phyloP scores from a whole-genome alignment of 352 stramenopile genomes.

The Phytophthora fragariae region DNA sequence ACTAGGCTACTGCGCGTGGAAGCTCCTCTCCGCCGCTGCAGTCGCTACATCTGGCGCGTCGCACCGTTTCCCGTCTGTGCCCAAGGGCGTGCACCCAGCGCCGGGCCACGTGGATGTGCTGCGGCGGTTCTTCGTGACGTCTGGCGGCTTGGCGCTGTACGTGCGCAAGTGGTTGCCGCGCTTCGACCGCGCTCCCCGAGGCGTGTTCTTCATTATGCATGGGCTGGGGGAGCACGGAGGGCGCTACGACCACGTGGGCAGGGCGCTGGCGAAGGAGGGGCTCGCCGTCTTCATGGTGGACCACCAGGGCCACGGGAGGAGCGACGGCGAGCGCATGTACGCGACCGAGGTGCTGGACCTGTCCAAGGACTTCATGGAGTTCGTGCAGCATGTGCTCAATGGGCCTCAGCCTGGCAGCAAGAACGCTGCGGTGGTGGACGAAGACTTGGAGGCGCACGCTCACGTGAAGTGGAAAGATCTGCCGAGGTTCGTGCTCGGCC shows the following conservation, averaged over 20 bases:
- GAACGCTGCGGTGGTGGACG: constrained; percentile 39
- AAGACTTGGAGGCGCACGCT: constrained; percentile 39
- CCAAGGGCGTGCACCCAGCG: constrained; percentile 2
- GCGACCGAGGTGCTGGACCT: constrained; percentile 52
- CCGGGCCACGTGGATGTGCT: constrained; percentile 28
- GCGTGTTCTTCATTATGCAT: constrained; percentile 65
- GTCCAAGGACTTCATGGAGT: constrained; percentile 61
- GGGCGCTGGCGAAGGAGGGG: constrained; percentile 40
- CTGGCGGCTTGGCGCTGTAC: constrained; percentile 50
- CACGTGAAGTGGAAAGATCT: constrained; percentile 48
- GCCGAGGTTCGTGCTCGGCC: constrained; percentile 61
- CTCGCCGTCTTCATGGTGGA: constrained; percentile 69
- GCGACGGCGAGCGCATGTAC: constrained; percentile 68
- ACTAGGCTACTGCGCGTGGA: constrained; percentile 21
- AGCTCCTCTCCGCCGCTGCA: constrained; percentile 2
- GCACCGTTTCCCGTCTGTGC: constrained; percentile 31
- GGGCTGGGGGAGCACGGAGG: constrained; percentile 61
- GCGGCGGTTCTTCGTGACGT: constrained; percentile 45
- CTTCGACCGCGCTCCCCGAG: constrained; percentile 27
- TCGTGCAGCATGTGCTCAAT: constrained; percentile 56
- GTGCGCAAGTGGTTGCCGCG: constrained; percentile 56
- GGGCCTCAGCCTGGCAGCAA: constrained; percentile 1
- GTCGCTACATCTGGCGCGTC: constrained; percentile 13
- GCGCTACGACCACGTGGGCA: constrained; percentile 61
- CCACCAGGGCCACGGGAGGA: constrained; percentile 66